Evolutionary conservation across 345 rosid species (phyloP).

Genomic region (Citrus maxima): DNA sequence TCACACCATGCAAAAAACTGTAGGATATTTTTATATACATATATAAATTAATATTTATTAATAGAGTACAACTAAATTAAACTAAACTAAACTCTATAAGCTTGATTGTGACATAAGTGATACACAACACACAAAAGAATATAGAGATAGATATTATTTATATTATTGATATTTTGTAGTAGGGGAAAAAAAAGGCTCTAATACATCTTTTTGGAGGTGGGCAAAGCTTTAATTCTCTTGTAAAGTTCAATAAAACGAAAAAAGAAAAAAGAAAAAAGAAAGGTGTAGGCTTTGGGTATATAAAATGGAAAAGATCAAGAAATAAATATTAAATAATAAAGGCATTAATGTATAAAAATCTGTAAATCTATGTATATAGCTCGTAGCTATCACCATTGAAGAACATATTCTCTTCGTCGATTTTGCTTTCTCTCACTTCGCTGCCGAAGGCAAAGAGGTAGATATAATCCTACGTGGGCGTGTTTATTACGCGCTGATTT

Average conservation of each 20-base stretch:
- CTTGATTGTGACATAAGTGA: slow-evolving; percentile 25
- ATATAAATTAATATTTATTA: too few species aligned
- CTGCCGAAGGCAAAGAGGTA: slow-evolving; percentile 11
- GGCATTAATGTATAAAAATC: not conserved
- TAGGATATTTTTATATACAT: not conserved
- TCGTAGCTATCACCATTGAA: not conserved
- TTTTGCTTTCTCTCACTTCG: slow-evolving; percentile 2
- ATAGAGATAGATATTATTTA: not conserved
- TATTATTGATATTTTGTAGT: not conserved
- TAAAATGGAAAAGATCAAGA: too few species aligned
- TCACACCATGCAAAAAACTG: slow-evolving; percentile 4
- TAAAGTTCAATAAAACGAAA: not conserved
- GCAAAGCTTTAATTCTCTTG: slow-evolving; percentile 4
- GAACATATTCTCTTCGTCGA: slow-evolving; percentile 47
- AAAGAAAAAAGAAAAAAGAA: not conserved
- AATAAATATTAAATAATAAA: slow-evolving; percentile 17
- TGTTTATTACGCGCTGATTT: slow-evolving; percentile 53
- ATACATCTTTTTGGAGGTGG: slow-evolving; percentile 20
- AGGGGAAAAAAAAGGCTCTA: not conserved
- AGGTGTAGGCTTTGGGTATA: not conserved
- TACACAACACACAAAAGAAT: not conserved
- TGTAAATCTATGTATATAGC: too few species aligned
- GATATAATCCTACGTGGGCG: slow-evolving; percentile 40
- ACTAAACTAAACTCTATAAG: not conserved
- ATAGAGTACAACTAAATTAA: not conserved